Evolutionary conservation across 1,284 basidiomycete genomes (phyloP).

Genomic region (Heliocybe sulcata): DNA sequence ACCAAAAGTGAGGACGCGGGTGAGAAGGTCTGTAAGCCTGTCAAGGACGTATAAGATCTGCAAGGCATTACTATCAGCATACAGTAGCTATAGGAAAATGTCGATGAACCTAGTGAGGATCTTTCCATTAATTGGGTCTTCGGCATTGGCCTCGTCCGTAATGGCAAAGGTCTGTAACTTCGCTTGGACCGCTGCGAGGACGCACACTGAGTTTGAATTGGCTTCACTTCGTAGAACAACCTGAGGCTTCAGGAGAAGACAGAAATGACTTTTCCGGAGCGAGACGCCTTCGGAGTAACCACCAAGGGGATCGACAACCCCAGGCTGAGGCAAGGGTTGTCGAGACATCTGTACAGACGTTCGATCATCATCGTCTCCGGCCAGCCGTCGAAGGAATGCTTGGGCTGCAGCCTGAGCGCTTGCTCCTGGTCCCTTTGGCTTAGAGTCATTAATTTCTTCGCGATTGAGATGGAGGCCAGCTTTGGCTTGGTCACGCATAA

Average conservation of each 20-base stretch:
- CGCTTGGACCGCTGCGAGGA: constrained; percentile 80
- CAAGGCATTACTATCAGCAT: background rate
- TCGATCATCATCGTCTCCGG: constrained; percentile 35
- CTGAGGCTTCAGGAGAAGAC: constrained; percentile 88
- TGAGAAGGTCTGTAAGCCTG: constrained; percentile 85
- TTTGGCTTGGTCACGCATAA: constrained; percentile 75
- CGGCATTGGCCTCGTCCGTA: constrained; percentile 71
- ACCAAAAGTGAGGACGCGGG: constrained; percentile 42
- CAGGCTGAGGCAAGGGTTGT: constrained; percentile 15
- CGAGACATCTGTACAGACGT: constrained; percentile 35
- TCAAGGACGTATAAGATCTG: constrained; percentile 71
- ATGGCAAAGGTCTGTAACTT: constrained; percentile 80
- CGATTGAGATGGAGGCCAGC: constrained; percentile 26
- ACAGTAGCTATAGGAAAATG: background rate
- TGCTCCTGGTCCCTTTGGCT: constrained; percentile 24
- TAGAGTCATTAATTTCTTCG: constrained; percentile 21
- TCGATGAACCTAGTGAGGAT: constrained; percentile 74
- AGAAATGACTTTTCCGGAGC: constrained; percentile 67
- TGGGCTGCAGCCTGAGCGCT: constrained; percentile 46
- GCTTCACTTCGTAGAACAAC: constrained; percentile 72
- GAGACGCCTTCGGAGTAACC: constrained; percentile 70
- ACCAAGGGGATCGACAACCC: constrained; percentile 46
- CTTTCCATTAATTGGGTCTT: constrained; percentile 82
- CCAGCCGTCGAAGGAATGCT: constrained; percentile 55
- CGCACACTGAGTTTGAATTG: constrained; percentile 56